These are phyloP conservation scores for Mortierella antarctica DNA, from an alignment of 192 early-diverging fungal species.

Conservation along the genomic window DNA sequence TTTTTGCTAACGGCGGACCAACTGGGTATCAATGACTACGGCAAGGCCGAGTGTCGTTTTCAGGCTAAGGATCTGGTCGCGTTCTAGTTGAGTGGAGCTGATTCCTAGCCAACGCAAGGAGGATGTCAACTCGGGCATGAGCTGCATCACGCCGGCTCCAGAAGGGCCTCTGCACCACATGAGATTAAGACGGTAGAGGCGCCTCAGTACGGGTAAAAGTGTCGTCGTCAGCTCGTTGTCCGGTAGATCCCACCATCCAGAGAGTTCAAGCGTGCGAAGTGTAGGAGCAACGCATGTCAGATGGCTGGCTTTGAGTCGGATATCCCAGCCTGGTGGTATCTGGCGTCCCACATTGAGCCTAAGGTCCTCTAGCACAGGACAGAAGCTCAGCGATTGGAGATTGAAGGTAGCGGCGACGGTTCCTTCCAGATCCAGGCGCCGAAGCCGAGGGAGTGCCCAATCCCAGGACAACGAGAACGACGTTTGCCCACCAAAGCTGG, in stretches of 20 bases:
- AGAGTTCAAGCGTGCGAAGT: not conserved
- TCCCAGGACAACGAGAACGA: not conserved
- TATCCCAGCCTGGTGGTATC: constrained; percentile 15
- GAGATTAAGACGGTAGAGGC: constrained; percentile 2
- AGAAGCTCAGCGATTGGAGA: constrained; percentile 1
- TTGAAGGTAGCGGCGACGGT: constrained; percentile 21
- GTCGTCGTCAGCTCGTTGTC: not conserved
- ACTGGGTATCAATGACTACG: too few relatives aligned
- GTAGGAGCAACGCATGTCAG: not conserved
- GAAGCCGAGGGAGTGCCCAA: constrained; percentile 7
- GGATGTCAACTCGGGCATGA: not conserved
- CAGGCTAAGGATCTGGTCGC: too few relatives aligned
- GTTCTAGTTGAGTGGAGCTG: not conserved
- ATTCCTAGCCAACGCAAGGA: constrained; percentile 13
- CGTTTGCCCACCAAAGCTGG: constrained; percentile 3
- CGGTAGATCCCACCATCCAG: constrained; percentile 12
- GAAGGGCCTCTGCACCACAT: constrained; percentile 18
- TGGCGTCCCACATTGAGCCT: constrained; percentile 15
- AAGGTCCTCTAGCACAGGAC: constrained; percentile 4
- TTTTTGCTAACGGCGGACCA: too few relatives aligned
- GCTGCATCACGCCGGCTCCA: not conserved
- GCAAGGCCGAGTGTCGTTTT: too few relatives aligned
- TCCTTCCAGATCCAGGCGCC: constrained; percentile 20
- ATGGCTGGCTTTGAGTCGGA: not conserved
- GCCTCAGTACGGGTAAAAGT: constrained; percentile 9